Percentiles rank a stretch among this genome's conserved stretches.
phyloP scores from a whole-genome alignment of 208 protist genomes.

The Leishmania turanica region DNA sequence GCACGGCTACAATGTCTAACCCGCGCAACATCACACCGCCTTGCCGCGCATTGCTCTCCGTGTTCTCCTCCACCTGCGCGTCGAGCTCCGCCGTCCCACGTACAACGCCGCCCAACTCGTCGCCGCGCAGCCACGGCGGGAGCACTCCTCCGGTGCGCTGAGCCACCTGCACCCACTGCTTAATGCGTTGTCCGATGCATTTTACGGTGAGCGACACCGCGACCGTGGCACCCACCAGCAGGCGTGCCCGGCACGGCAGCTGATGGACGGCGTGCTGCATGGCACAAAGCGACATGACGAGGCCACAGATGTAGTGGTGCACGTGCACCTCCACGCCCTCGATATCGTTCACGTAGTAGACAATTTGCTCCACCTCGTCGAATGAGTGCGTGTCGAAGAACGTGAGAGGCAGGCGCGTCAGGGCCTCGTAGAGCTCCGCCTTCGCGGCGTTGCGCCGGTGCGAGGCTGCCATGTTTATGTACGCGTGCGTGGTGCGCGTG shows the following conservation, averaged over 20 bases:
- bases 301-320: conserved; percentile 48
- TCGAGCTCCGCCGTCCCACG: conserved; percentile 34
- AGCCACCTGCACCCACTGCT: conserved; percentile 20
- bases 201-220: conserved; percentile 28
- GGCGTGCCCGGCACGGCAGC: conserved; percentile 29
- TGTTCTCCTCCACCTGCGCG: conserved; percentile 64
- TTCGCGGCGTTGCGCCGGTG: conserved; percentile 54
- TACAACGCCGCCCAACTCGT: conserved; percentile 15
- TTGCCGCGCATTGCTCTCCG: conserved; percentile 36
- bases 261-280: conserved; percentile 35
- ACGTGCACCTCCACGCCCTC: conserved; percentile 84
- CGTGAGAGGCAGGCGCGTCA: conserved; percentile 61
- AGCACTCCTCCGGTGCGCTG: conserved; percentile 28
- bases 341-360: conserved; percentile 84
- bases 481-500: conserved; percentile 39
- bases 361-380: conserved; percentile 71
- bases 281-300: conserved; percentile 30
- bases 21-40: conserved; percentile 72
- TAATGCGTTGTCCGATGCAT: conserved; percentile 24
- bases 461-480: conserved; percentile 48
- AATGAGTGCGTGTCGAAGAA: conserved; percentile 63
- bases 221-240: conserved; percentile 31
- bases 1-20: conserved; percentile 66
- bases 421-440: conserved; percentile 60
- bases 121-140: conserved; percentile 33